These are phyloP conservation scores for Fusarium equiseti DNA, from an alignment of 2,329 filamentous ascomycete species.

Conservation along the genomic window DNA sequence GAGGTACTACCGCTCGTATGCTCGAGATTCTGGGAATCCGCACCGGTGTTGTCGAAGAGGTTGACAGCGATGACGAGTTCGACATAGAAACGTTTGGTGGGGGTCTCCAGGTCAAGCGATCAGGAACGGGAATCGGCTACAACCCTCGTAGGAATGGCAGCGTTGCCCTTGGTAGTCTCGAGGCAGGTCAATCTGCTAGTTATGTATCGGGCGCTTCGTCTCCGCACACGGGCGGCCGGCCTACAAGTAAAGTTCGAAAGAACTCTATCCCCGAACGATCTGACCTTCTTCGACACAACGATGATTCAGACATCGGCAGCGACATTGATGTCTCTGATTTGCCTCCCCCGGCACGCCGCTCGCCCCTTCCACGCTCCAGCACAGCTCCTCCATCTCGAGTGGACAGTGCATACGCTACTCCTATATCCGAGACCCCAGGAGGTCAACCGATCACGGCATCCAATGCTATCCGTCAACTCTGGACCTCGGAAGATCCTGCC, in stretches of 20 bases:
- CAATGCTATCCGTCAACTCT: slow-evolving; percentile 82
- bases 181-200: slow-evolving; percentile 54
- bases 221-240: slow-evolving; percentile 58
- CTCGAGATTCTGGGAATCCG: slow-evolving; percentile 96
- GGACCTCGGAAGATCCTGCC: slow-evolving; percentile 88
- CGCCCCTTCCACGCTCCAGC: slow-evolving; percentile 51
- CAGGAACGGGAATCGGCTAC: slow-evolving; percentile 81
- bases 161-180: slow-evolving; percentile 68
- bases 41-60: slow-evolving; percentile 95
- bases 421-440: slow-evolving; percentile 47
- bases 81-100: slow-evolving; percentile 85
- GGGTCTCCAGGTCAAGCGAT: slow-evolving; percentile 84
- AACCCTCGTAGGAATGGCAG: slow-evolving; percentile 75
- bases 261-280: slow-evolving; percentile 63
- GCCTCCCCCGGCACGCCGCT: slow-evolving; percentile 68
- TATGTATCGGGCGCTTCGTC: slow-evolving; percentile 68
- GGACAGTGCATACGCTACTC: slow-evolving; percentile 50
- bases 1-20: slow-evolving; percentile 97
- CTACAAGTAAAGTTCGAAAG: slow-evolving; percentile 66
- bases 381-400: slow-evolving; percentile 44
- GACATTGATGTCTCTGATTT: slow-evolving; percentile 76
- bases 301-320: slow-evolving; percentile 70
- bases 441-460: slow-evolving; percentile 72
- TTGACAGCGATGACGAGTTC: slow-evolving; percentile 98
- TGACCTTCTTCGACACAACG: slow-evolving; percentile 66